A percentile compares a stretch with the other conserved stretches of the same genome.
phyloP scores from a whole-genome alignment of 2,329 filamentous ascomycete species.

The Neopestalotiopsis clavispora region DNA sequence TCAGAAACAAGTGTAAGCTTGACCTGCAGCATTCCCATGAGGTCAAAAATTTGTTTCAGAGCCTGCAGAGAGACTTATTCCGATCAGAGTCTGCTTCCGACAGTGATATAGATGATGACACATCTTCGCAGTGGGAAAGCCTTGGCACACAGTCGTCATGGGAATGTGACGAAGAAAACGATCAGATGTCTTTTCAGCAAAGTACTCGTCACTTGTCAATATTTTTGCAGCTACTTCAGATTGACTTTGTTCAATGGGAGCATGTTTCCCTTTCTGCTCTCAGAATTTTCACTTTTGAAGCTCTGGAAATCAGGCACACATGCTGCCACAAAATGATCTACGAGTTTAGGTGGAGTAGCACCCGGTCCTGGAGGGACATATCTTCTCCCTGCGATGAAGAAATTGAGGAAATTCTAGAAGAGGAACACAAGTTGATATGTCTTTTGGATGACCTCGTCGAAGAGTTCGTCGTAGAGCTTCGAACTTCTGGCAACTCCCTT shows the following conservation, averaged over 20 bases:
- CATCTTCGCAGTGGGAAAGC: not conserved
- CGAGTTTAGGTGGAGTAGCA: too few relatives aligned
- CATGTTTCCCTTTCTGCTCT: not conserved
- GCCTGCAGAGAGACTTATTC: not conserved
- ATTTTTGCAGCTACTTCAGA: not conserved
- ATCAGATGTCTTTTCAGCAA: not conserved
- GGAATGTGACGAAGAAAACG: too few relatives aligned
- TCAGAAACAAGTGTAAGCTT: not conserved
- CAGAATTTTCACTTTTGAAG: not conserved
- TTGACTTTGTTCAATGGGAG: not conserved
- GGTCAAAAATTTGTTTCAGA: not conserved
- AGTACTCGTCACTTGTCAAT: not conserved
- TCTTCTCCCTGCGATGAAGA: too few relatives aligned
- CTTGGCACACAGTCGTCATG: not conserved
- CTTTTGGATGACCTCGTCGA: not conserved
- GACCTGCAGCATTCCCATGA: too few relatives aligned
- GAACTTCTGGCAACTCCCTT: not conserved
- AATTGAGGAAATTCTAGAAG: not conserved
- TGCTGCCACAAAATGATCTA: too few relatives aligned
- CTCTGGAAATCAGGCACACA: not conserved
- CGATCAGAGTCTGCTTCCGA: too few relatives aligned
- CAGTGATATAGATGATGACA: not conserved
- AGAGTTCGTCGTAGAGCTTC: not conserved
- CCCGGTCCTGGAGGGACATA: too few relatives aligned
- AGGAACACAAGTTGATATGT: not conserved